Evolutionary conservation across 176 grass and related monocot genomes (phyloP), one percentile per base, ranked within the genome.

Genomic region (Urochloa ruziziensis): DNA sequence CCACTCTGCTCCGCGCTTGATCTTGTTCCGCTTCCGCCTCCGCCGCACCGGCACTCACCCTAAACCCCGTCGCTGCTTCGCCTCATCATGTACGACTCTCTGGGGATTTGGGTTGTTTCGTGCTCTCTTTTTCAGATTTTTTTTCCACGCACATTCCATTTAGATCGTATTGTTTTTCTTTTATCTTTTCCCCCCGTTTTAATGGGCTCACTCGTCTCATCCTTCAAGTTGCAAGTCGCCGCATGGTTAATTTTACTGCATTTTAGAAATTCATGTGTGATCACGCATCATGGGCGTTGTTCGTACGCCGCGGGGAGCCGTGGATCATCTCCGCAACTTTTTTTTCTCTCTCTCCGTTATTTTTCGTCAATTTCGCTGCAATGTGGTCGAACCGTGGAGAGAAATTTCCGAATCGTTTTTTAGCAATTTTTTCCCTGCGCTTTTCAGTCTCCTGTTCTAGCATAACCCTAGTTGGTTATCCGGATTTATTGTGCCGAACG

Each of bases 401-500:
- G 32, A 54, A 70, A 66, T 88, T 19, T 60, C 17, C 7, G 13
- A 77, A 53, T 83, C 43, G 53, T 35, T 17, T 17, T 54, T 63
- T n/a, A 33, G 19, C 27, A 0, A 23, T 10, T 60, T 16, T 17
- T 28, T 27, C 4, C 15, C 4, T 44, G 37, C 37, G 32, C 9
- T 43, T 77, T 61, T 12, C 16, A 12, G 7, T 74, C 4, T 54
- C 21, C 30, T 74, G 18, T 34, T 74, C 19, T 24, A 29, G 14
- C 23, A 40, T 7, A 87, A 68, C 60, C 74, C 60, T 75, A 76
- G 62, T 39, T 75, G 65, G 28, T 68, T 49, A 56, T 67, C 28
- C 6, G 13, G 53, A 73, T 58, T 33, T 11, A 53, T 54, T 78
- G 19, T 35, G 54, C 49, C 2, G 4, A 68, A 61, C 61, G 7